Percentiles rank a stretch among this genome's conserved stretches.
These are phyloP conservation scores for Pseudocercospora eumusae DNA, from an alignment of 2,329 filamentous ascomycete species.

Conservation along the genomic window DNA sequence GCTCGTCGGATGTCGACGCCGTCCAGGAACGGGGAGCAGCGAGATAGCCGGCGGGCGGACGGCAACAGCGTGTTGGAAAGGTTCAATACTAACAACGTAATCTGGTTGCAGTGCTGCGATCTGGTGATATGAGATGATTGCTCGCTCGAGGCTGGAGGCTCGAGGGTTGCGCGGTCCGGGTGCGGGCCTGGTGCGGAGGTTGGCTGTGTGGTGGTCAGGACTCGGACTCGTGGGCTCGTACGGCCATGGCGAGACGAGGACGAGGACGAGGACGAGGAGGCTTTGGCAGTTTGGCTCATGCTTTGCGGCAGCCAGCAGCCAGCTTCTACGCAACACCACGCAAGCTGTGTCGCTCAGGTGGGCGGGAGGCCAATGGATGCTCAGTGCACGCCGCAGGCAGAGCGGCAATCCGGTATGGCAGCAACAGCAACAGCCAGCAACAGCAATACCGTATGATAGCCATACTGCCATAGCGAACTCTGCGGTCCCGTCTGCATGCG, in stretches of 20 bases:
- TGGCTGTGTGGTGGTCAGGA: background rate
- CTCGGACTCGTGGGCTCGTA: slow-evolving; percentile 9
- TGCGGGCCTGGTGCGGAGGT: background rate
- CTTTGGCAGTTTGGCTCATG: no score
- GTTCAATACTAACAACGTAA: no score
- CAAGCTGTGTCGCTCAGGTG: no score
- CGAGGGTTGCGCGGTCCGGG: slow-evolving; percentile 2
- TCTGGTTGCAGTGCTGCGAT: background rate
- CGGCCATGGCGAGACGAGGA: background rate
- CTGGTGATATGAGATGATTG: background rate
- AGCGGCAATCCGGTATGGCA: no score
- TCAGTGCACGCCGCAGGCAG: background rate
- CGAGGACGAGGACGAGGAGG: no score
- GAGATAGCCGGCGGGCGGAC: slow-evolving; percentile 6
- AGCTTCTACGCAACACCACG: no score
- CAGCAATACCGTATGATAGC: no score
- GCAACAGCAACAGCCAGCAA: no score
- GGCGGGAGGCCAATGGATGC: background rate
- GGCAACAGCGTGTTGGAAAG: no score
- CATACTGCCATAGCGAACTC: background rate
- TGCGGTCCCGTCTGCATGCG: background rate
- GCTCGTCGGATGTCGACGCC: background rate
- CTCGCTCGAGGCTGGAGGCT: background rate
- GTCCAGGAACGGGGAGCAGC: slow-evolving; percentile 4
- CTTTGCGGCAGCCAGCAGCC: no score